These are phyloP conservation scores for Niebla homalea DNA, from an alignment of 495 filamentous ascomycete genomes.

Conservation along the genomic window DNA sequence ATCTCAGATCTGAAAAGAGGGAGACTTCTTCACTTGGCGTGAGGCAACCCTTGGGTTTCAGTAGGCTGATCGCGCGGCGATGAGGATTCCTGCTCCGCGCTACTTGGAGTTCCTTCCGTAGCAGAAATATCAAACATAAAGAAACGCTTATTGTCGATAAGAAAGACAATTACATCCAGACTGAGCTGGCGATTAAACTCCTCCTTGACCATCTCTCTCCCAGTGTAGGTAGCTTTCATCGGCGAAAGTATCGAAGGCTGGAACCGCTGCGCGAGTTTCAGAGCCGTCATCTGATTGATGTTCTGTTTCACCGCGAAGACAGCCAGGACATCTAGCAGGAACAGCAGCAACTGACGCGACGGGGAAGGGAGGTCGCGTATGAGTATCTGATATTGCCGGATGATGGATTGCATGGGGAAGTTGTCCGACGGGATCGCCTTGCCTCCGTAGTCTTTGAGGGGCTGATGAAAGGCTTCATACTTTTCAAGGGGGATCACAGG, in stretches of 20 bases:
- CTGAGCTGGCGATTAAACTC: neutral
- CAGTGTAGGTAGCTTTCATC: neutral
- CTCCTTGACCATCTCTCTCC: neutral
- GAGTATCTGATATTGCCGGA: neutral
- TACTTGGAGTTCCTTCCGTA: neutral
- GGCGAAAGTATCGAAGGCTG: conserved; percentile 1
- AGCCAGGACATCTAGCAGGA: neutral
- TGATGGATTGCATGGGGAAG: no score
- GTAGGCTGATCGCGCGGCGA: no score
- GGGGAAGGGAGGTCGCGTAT: neutral
- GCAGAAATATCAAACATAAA: neutral
- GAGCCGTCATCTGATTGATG: neutral
- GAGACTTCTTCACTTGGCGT: no score
- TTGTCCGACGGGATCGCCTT: neutral
- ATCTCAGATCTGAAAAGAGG: no score
- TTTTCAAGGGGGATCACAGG: no score
- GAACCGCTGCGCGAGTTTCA: neutral
- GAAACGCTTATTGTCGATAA: neutral
- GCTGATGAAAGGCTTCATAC: neutral
- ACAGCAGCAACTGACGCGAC: neutral
- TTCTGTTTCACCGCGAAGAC: neutral
- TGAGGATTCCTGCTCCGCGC: no score
- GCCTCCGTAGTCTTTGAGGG: neutral
- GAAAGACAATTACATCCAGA: neutral
- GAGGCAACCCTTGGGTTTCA: no score